These are phyloP conservation scores for Stephanocyclus meneghinianus DNA, from an alignment of 352 stramenopile genomes.

Conservation along the genomic window DNA sequence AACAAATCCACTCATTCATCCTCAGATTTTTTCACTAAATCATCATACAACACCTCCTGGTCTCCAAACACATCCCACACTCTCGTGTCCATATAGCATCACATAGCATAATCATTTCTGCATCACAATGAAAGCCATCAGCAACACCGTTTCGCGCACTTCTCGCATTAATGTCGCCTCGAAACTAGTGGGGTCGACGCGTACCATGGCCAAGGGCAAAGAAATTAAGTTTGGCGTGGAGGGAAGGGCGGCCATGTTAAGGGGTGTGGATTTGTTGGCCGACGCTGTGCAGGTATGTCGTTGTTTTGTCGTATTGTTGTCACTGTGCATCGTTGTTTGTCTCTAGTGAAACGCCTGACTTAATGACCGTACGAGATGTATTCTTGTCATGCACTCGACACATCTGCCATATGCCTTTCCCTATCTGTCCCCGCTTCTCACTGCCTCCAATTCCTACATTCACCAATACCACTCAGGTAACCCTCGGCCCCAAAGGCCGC, in stretches of 20 bases:
- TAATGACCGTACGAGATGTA: not conserved
- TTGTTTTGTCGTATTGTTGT: not conserved
- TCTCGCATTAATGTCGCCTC: constrained; percentile 26
- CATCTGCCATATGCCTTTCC: not conserved
- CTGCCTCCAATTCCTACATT: not conserved
- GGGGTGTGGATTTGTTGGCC: constrained; percentile 96
- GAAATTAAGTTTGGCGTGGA: constrained; percentile 99
- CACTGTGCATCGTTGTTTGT: not conserved
- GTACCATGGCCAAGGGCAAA: constrained; percentile 85
- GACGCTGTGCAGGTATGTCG: constrained; percentile 94
- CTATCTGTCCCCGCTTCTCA: not conserved
- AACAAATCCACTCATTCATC: constrained; percentile 4
- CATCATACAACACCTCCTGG: not conserved
- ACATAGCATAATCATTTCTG: not conserved
- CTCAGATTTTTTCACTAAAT: not conserved
- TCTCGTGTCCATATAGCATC: not conserved
- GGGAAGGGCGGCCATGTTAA: constrained; percentile 96
- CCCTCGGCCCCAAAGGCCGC: constrained; percentile 98
- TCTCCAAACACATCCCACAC: not conserved
- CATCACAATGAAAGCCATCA: constrained; percentile 11
- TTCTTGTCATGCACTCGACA: not conserved
- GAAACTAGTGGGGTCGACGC: constrained; percentile 37
- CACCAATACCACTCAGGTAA: constrained; percentile 83
- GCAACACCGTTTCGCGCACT: not conserved
- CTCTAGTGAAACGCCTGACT: not conserved